These are phyloP conservation scores for Pelagomonas calceolata DNA, from an alignment of 108 stramenopile species.

Conservation along the genomic window DNA sequence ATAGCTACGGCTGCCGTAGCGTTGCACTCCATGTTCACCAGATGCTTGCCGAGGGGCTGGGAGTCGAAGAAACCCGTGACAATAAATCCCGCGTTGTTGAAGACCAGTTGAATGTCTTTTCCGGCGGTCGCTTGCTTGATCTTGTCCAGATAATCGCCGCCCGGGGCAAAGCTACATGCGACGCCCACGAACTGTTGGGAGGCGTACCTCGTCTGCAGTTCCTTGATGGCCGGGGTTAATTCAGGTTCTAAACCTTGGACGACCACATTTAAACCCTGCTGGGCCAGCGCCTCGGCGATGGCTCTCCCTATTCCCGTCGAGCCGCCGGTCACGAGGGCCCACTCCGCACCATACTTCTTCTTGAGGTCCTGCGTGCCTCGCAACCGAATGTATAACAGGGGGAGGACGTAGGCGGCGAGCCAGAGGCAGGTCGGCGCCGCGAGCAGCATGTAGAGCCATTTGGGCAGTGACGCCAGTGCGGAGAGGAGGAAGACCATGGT, in stretches of 20 bases:
- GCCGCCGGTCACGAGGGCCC: slow-evolving; percentile 95
- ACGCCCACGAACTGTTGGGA: slow-evolving; percentile 72
- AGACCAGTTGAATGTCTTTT: slow-evolving; percentile 70
- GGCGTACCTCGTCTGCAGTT: slow-evolving; percentile 61
- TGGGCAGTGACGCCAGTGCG: too few relatives aligned
- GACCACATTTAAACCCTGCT: slow-evolving; percentile 90
- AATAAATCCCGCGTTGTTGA: slow-evolving; percentile 98
- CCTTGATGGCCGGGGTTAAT: slow-evolving; percentile 67
- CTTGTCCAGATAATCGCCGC: slow-evolving; percentile 66
- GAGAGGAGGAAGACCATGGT: too few relatives aligned
- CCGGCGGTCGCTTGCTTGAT: slow-evolving; percentile 76
- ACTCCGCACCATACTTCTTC: slow-evolving; percentile 71
- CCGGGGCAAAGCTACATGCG: slow-evolving; percentile 70
- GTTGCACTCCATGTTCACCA: slow-evolving; percentile 94
- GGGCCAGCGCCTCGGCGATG: slow-evolving; percentile 75
- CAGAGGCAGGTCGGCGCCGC: slow-evolving; percentile 68
- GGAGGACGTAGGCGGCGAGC: slow-evolving; percentile 60
- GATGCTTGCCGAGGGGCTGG: slow-evolving; percentile 65
- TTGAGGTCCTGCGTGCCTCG: slow-evolving; percentile 73
- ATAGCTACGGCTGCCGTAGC: slow-evolving; percentile 82
- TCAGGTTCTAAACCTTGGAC: slow-evolving; percentile 83
- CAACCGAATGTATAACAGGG: slow-evolving; percentile 60
- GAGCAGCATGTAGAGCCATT: slow-evolving; percentile 31
- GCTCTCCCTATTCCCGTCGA: slow-evolving; percentile 92
- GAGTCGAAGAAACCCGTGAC: slow-evolving; percentile 97